These are phyloP conservation scores for Ensete glaucum DNA, from an alignment of 176 grass and related monocot species.

Conservation along the genomic window DNA sequence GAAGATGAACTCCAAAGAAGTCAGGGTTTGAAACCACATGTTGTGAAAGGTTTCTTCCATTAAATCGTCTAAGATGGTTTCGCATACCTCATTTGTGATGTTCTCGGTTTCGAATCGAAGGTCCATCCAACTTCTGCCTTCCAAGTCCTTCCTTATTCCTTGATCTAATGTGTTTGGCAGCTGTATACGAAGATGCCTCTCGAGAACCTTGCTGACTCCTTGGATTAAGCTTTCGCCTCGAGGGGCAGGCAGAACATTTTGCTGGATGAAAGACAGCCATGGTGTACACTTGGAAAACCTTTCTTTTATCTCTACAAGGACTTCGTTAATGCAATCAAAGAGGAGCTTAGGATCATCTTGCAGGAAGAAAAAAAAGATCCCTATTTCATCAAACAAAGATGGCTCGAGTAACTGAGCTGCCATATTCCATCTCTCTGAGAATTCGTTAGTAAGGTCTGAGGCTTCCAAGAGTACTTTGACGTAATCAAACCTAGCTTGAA, in stretches of 20 bases:
- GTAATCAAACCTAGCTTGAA: slow-evolving; percentile 45
- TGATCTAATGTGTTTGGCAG: slow-evolving; percentile 52
- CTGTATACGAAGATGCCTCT: slow-evolving; percentile 36
- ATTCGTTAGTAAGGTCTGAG: slow-evolving; percentile 64
- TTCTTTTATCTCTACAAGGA: slow-evolving; percentile 67
- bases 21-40: slow-evolving; percentile 46
- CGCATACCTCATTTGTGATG: slow-evolving; percentile 55
- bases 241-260: slow-evolving; percentile 27
- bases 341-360: slow-evolving; percentile 61
- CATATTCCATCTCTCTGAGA: slow-evolving; percentile 66
- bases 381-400: slow-evolving; percentile 59
- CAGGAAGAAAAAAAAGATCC: slow-evolving; percentile 24
- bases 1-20: background rate
- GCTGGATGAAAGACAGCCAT: slow-evolving; percentile 42
- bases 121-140: slow-evolving; percentile 49
- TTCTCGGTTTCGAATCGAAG: slow-evolving; percentile 54
- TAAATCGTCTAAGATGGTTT: slow-evolving; percentile 66
- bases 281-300: slow-evolving; percentile 70
- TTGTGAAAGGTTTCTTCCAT: slow-evolving; percentile 67
- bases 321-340: slow-evolving; percentile 88
- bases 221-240: slow-evolving; percentile 41
- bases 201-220: slow-evolving; percentile 58
- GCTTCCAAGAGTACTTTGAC: slow-evolving; percentile 61
- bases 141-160: slow-evolving; percentile 49
- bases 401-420: slow-evolving; percentile 65